Evolutionary conservation across 169 alveolate species (phyloP), one percentile per base, ranked within the genome.

Genomic region (Cytauxzoon felis): DNA sequence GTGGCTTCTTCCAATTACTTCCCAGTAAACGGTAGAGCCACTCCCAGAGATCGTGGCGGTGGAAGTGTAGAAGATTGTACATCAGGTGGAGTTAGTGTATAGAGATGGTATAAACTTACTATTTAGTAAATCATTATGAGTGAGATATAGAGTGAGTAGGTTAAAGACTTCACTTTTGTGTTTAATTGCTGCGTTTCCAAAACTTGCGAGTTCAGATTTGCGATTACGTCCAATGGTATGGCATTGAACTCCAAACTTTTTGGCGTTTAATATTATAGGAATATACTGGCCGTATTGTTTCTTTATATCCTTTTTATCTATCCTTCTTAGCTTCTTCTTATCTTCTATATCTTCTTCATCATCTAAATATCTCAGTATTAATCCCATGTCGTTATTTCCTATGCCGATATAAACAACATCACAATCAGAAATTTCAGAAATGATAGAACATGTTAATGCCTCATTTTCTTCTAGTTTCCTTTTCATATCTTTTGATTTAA

Each of bases 141-240:
- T 64, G 26, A 64, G 32, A 64, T 49, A 64, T 8, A 72, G 50
- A 8, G 58, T 52, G 9, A 72, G 42, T 24, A 72, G 57, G 9
- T 67, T 38, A 11, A 62, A 23, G 1, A 72, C 40, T 41, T 72
- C 82, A 8, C 49, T 21, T 38, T 62, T 61, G 78, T 72, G 34
- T 19, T 43, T 29, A 30, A 47, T 40, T 2, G 67, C 78, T n/a
- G 71, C 75, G 19, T 72, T 61, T 7, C 78, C 76, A 29, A 72
- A 61, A 38, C 68, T 61, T 5, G 69, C 60, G 27, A 65, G 57
- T 51, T 72, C 76, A 19, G 64, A 18, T 27, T 32, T 33, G 8
- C 66, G 56, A 54, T 62, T 58, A 0, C 70, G 65, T 30, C 82
- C 82, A 21, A 72, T 49, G 16, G 43, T 49, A 1, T 54, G 30